Evolutionary conservation across 352 stramenopile genomes (phyloP).

Genomic region (Sclerospora graminicola): DNA sequence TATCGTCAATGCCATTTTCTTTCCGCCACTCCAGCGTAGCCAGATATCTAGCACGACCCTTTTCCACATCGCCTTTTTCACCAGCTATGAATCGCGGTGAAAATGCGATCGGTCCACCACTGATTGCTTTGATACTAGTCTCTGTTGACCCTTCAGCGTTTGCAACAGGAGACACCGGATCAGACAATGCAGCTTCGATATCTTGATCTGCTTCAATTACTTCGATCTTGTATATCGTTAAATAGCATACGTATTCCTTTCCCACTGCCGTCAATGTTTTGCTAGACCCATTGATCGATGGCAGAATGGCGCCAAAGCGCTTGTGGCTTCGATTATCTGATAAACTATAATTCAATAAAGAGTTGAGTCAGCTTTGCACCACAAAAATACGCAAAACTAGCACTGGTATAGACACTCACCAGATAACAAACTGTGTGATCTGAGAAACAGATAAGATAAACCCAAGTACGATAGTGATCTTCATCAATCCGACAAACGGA

Average conservation of each 20-base stretch:
- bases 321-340: constrained; percentile 19
- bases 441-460: constrained; percentile 69
- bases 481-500: constrained; percentile 75
- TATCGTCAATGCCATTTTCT: constrained; percentile 81
- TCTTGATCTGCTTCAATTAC: constrained; percentile 55
- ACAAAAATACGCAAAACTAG: not conserved
- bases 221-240: constrained; percentile 55
- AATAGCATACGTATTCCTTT: constrained; percentile 31
- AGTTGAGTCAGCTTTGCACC: constrained; percentile 1
- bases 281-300: constrained; percentile 7
- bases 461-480: constrained; percentile 79
- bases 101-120: constrained; percentile 57
- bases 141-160: constrained; percentile 8
- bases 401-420: constrained; percentile 17
- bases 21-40: constrained; percentile 79
- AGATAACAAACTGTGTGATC: constrained; percentile 52
- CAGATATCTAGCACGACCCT: constrained; percentile 62
- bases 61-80: constrained; percentile 78
- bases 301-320: constrained; percentile 10
- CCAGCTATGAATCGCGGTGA: constrained; percentile 72
- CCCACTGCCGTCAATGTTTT: constrained; percentile 14
- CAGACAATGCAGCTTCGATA: constrained; percentile 12
- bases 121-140: constrained; percentile 21
- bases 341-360: constrained; percentile 15
- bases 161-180: constrained; percentile 14